Base-by-base conservation (phyloP, 352 stramenopile genomes). In the Globisporangium ultimum region DNA sequence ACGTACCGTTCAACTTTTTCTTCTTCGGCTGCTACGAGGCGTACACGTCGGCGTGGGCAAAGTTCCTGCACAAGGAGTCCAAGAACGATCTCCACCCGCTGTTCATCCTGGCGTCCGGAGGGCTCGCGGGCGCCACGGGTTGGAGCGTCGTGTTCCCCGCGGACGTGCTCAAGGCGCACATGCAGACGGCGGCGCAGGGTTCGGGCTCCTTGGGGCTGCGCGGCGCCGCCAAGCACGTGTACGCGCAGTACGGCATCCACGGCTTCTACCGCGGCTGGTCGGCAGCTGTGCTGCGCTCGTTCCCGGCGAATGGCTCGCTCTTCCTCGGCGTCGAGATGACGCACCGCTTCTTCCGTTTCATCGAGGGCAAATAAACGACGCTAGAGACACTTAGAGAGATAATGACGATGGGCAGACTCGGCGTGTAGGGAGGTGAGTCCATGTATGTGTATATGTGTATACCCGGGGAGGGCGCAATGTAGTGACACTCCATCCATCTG, bases 1-100 rank as follows among this genome's bases (percentile, higher is more conserved):
- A 96, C 59, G 84, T 96, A 24, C 88, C 88, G 22, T 96, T 96
- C 70, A 95, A 90, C 65, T 95, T 95, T 60, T 91, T 89, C 66
- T 96, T 96, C 70, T 96, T 96, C 48, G 87, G 87, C 48, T 73
- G 72, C 45, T 96, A 95, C 64, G 74, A 94, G 45, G 74, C 77
- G 34, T 88, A 84, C 70, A 93, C 81, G 21, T 84, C 78, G 7
- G 46, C 63, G 10, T 69, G 87, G 24, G 62, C 67, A 15, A 70
- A 65, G n/a, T 28, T 76, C n/a, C 56, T 88, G 20, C 63, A 66
- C 48, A 82, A 89, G 24, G 53, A 70, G 21, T 88, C 80, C 45
- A 88, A 90, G 61, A 78, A 80, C 28, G 84, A 95, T 3, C 71
- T 96, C 36, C 76, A 91, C 46, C 79, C 81, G 40, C 43, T 87